phyloP scores from a whole-genome alignment of 2,329 filamentous ascomycete genomes.

The Neonectria hederae region DNA sequence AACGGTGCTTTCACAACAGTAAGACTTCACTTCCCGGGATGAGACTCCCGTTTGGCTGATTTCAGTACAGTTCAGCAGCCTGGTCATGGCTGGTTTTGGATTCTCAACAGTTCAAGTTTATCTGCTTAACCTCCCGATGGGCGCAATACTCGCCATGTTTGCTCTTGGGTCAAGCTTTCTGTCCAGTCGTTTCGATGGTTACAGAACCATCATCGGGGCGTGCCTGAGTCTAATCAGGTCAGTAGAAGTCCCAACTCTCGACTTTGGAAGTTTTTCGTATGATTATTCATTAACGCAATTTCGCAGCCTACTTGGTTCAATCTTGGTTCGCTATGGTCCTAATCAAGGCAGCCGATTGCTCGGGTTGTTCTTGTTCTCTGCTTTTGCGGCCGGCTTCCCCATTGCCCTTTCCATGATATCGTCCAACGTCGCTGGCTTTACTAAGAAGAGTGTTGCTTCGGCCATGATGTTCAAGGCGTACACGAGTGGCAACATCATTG shows the following conservation, averaged over 20 bases:
- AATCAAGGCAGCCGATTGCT: slow-evolving; percentile 31
- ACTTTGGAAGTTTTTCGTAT: too few species aligned
- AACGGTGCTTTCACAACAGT: slow-evolving; percentile 37
- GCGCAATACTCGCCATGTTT: slow-evolving; percentile 32
- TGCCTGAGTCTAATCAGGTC: slow-evolving; percentile 33
- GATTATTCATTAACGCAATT: background rate
- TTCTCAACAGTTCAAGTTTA: slow-evolving; percentile 35
- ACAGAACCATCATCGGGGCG: slow-evolving; percentile 31
- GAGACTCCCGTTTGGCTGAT: background rate
- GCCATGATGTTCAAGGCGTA: slow-evolving; percentile 41
- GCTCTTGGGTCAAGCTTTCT: slow-evolving; percentile 30
- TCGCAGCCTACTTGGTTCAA: slow-evolving; percentile 28
- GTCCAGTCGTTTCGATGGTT: slow-evolving; percentile 32
- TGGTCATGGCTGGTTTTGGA: slow-evolving; percentile 38
- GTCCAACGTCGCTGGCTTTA: slow-evolving; percentile 37
- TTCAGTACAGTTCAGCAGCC: slow-evolving; percentile 30
- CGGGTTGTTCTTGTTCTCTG: slow-evolving; percentile 32
- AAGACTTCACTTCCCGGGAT: background rate
- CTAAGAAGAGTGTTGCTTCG: slow-evolving; percentile 35
- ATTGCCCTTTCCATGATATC: slow-evolving; percentile 33
- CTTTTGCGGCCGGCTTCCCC: slow-evolving; percentile 34
- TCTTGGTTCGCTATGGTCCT: slow-evolving; percentile 32
- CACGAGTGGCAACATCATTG: slow-evolving; percentile 33
- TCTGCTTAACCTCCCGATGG: slow-evolving; percentile 37
- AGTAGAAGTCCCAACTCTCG: too few species aligned